Evolutionary conservation across 805 yeast species (phyloP).

Genomic region (Candida broadrunensis): DNA sequence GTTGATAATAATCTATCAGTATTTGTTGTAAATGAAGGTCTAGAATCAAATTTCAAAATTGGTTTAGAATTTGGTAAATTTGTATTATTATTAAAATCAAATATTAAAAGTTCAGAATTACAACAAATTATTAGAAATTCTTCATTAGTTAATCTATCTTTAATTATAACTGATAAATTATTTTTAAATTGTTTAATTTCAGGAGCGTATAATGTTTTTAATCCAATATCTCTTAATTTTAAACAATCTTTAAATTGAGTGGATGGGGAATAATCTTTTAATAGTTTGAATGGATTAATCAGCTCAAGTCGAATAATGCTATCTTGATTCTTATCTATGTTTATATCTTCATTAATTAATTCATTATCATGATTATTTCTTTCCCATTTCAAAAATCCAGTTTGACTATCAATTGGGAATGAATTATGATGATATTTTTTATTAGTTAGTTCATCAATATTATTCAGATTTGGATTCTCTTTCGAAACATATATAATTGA

Average conservation of each 20-base stretch:
- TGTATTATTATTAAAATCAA: constrained; percentile 23
- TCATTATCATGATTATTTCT: background rate
- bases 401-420: background rate
- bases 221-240: constrained; percentile 19
- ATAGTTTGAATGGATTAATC: background rate
- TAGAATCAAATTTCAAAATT: constrained; percentile 35
- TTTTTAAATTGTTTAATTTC: constrained; percentile 39
- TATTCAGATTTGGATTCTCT: background rate
- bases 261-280: constrained; percentile 21
- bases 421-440: background rate
- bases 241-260: constrained; percentile 37
- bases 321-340: background rate
- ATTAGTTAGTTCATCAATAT: background rate
- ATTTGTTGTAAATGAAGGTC: constrained; percentile 38
- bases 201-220: constrained; percentile 16
- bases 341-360: background rate
- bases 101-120: constrained; percentile 33
- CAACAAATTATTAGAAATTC: constrained; percentile 29
- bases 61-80: constrained; percentile 24
- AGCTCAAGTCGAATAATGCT: background rate
- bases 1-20: constrained; percentile 44
- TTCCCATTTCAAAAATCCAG: background rate
- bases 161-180: constrained; percentile 28
- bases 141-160: constrained; percentile 7
- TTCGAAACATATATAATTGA: too few species aligned